Base-by-base conservation (phyloP, 306 rosid species). In the Medicago lupulina region DNA sequence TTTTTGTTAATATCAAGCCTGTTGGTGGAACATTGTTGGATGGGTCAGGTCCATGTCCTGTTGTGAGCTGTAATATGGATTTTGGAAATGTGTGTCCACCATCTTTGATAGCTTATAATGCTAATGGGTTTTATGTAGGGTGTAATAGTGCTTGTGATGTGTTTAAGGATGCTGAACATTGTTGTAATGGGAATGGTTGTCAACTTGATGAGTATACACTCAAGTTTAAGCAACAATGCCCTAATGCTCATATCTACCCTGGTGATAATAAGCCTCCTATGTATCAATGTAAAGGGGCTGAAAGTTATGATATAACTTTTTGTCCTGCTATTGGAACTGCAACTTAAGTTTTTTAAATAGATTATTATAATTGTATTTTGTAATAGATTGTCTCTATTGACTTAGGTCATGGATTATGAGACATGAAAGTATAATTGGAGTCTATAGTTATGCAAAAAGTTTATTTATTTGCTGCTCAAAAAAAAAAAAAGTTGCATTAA, bases 91-190 rank as follows among this genome's bases (percentile, higher is more conserved):
- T 81, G 16, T 84, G 85, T 25, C 88, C 83, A 2, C 2, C 58
- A 0, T 0, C 1, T 7, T 74, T 84, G 36, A 38, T 79, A 17
- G 67, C 79, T 1, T 1, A 0, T 2, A 73, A 82, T 54, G 36
- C 16, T 1, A 17, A 12, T 14, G 77, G 83, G 0, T 1, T 0
- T 0, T 84, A 64, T 36, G 83, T 82, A n/a, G 85, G 88, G 0
- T 82, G 85, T 17, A 38, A 84, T 2, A 84, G 79, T 21, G 59
- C 86, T 3, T 87, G 87, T 43, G 86, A 84, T 71, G 79, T 0
- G 14, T 66, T 76, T 6, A 79, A 66, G 67, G 81, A 66, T 4
- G 72, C 83, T 2, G 61, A 79, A 3, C 77, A 76, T 66, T 87
- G 90, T 28, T 87, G 90, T 31, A 3, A 49, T 13, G 66, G 51